Evolutionary conservation across 2,329 filamentous ascomycete genomes (phyloP).

Genomic region (Penicillium sp.): DNA sequence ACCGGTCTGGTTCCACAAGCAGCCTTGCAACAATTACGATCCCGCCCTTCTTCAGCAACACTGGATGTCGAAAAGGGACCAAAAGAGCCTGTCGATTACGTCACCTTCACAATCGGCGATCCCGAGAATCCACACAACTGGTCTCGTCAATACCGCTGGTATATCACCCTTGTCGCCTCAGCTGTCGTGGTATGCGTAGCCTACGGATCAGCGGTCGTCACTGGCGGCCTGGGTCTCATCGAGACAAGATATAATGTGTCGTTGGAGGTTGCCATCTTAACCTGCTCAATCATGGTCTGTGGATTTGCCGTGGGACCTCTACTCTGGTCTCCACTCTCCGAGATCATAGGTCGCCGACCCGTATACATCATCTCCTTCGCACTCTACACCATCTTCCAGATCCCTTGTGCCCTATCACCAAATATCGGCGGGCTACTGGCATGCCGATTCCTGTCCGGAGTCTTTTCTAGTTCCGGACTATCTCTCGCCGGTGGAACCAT

Average conservation of each 20-base stretch:
- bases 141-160: constrained; percentile 73
- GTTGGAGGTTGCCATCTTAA: constrained; percentile 69
- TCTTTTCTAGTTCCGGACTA: constrained; percentile 32
- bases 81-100: constrained; percentile 31
- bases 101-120: constrained; percentile 68
- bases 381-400: constrained; percentile 37
- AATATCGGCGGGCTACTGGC: constrained; percentile 32
- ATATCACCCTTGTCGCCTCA: constrained; percentile 78
- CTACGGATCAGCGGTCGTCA: constrained; percentile 70
- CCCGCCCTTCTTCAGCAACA: constrained; percentile 11
- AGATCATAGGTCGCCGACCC: constrained; percentile 33
- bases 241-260: constrained; percentile 64
- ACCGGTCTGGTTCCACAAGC: constrained; percentile 22
- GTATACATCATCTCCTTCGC: constrained; percentile 35
- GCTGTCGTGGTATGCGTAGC: constrained; percentile 68
- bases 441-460: constrained; percentile 30
- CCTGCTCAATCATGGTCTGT: constrained; percentile 72
- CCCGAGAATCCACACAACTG: constrained; percentile 78
- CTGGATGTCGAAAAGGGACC: constrained; percentile 30
- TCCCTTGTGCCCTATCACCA: constrained; percentile 35
- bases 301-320: constrained; percentile 64
- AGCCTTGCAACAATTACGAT: constrained; percentile 20
- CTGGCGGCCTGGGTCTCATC: constrained; percentile 68
- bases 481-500: constrained; percentile 32
- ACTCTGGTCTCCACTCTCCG: constrained; percentile 32